A percentile compares a stretch with the other conserved stretches of the same genome.
Evolutionary conservation across 257 asterid species (phyloP).

Genomic region (Nicotiana sylvestris): DNA sequence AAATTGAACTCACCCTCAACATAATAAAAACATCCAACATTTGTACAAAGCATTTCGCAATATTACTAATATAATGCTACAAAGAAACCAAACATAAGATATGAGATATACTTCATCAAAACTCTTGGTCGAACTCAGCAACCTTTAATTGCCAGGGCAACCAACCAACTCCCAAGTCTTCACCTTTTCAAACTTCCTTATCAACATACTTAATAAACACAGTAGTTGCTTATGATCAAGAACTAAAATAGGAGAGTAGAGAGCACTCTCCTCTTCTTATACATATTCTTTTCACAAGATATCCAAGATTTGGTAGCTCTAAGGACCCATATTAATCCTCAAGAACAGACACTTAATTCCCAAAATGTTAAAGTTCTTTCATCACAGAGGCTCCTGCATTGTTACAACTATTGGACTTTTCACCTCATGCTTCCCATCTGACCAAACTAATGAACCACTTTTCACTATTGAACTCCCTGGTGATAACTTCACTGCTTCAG

Average conservation of each 20-base stretch:
- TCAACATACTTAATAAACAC: conserved; percentile 4
- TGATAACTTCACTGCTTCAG: conserved; percentile 46
- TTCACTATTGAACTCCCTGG: conserved; percentile 60
- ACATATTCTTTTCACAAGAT: background rate
- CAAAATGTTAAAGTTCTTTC: background rate
- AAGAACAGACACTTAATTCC: background rate
- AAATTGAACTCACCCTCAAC: background rate
- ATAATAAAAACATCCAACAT: background rate
- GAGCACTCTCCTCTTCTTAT: background rate
- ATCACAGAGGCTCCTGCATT: conserved; percentile 66
- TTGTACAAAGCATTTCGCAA: background rate
- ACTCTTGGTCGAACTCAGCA: background rate
- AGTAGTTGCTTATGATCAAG: background rate
- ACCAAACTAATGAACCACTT: conserved; percentile 78
- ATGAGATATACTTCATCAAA: background rate
- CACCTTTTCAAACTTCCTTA: background rate
- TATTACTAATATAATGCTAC: background rate
- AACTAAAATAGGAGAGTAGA: background rate
- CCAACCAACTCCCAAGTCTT: background rate
- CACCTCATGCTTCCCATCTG: conserved; percentile 71
- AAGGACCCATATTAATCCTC: background rate
- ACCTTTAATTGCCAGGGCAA: background rate
- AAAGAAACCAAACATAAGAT: background rate
- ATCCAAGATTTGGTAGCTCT: background rate
- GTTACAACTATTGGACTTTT: conserved; percentile 72